Conservation (phyloP, 352 stramenopile genomes). For the Phytophthora boehmeriae region DNA sequence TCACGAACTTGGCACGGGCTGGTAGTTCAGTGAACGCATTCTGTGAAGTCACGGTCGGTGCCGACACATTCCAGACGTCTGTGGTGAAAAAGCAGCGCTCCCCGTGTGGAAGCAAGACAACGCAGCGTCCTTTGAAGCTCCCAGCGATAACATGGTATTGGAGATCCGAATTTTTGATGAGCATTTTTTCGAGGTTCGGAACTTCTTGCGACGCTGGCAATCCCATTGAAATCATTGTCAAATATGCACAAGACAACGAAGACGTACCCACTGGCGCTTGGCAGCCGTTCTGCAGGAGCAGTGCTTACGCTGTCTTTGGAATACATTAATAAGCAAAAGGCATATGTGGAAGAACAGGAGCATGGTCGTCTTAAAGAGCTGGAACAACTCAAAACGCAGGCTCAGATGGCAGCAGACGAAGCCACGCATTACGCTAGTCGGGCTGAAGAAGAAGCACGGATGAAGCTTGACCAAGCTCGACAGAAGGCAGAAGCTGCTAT, state of each 20-base stretch:
- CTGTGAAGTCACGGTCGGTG: slow-evolving; percentile 84
- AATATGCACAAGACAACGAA: slow-evolving; percentile 86
- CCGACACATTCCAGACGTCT: slow-evolving; percentile 84
- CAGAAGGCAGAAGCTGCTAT: slow-evolving; percentile 84
- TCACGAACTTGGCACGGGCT: slow-evolving; percentile 77
- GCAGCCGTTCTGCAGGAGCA: slow-evolving; percentile 72
- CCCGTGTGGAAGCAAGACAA: slow-evolving; percentile 88
- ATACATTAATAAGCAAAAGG: slow-evolving; percentile 87
- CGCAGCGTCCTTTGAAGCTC: slow-evolving; percentile 79
- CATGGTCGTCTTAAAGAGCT: slow-evolving; percentile 54
- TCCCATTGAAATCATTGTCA: slow-evolving; percentile 77
- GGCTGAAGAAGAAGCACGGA: slow-evolving; percentile 76
- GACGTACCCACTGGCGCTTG: slow-evolving; percentile 80
- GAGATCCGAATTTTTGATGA: slow-evolving; percentile 86
- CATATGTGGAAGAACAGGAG: slow-evolving; percentile 73
- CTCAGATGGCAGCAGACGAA: slow-evolving; percentile 83
- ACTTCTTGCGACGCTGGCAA: slow-evolving; percentile 75
- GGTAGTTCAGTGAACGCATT: slow-evolving; percentile 76
- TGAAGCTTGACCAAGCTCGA: slow-evolving; percentile 71
- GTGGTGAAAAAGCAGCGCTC: slow-evolving; percentile 82
- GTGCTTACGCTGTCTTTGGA: slow-evolving; percentile 78
- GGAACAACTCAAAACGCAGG: slow-evolving; percentile 81
- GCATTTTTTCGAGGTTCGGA: slow-evolving; percentile 78
- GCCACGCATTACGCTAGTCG: slow-evolving; percentile 65
- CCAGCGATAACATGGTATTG: slow-evolving; percentile 78